These are phyloP conservation scores for Aegle marmelos DNA, from an alignment of 345 rosid species.

Conservation along the genomic window DNA sequence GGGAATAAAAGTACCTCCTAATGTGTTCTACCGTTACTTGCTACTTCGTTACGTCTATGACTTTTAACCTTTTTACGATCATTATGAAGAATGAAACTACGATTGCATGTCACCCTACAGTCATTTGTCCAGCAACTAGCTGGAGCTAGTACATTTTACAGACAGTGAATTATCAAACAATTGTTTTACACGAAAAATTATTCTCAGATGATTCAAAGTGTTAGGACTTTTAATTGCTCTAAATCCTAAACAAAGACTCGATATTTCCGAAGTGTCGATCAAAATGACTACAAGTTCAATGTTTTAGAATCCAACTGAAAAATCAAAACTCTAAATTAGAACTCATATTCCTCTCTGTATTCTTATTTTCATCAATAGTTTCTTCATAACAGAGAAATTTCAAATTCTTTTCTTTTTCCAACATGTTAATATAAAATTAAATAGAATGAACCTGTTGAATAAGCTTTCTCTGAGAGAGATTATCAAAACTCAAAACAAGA, in stretches of 20 bases:
- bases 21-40: background rate
- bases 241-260: background rate
- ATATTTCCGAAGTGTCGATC: background rate
- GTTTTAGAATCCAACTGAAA: background rate
- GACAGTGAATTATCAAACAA: background rate
- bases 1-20: background rate
- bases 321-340: background rate
- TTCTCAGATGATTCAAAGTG: background rate
- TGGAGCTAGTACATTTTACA: background rate
- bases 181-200: background rate
- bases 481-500: slow-evolving; percentile 62
- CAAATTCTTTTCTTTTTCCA: no score
- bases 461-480: slow-evolving; percentile 53
- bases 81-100: background rate
- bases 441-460: slow-evolving; percentile 56
- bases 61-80: background rate
- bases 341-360: background rate
- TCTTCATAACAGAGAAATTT: background rate
- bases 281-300: background rate
- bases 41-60: no score
- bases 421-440: background rate
- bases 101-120: background rate
- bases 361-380: background rate
- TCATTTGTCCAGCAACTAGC: background rate
- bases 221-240: background rate